phyloP scores from a whole-genome alignment of 129 eudicot species.

The Escallonia rubra region DNA sequence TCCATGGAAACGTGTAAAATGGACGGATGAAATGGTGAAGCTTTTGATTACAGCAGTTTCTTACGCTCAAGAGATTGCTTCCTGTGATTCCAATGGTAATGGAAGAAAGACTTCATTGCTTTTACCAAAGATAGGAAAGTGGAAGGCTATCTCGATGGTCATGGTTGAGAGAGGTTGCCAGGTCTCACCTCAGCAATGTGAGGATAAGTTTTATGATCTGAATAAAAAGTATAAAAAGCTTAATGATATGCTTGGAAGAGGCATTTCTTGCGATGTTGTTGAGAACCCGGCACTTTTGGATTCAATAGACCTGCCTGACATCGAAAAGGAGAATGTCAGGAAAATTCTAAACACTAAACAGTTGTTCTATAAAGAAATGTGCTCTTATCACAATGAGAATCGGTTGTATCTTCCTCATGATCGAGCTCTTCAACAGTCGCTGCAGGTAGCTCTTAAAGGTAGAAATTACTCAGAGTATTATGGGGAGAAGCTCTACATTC shows the following conservation, averaged over 20 bases:
- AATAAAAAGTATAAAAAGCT: background rate
- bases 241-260: background rate
- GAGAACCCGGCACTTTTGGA: background rate
- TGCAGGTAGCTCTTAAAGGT: conserved; percentile 11
- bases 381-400: background rate
- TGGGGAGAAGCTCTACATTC: background rate
- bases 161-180: conserved; percentile 1
- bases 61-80: background rate
- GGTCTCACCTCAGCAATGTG: conserved; percentile 8
- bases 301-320: background rate
- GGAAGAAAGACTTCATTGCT: background rate
- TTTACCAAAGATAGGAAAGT: background rate
- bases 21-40: conserved; percentile 21
- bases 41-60: conserved; percentile 13
- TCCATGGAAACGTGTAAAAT: background rate
- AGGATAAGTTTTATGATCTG: background rate
- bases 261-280: background rate
- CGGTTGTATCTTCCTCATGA: conserved; percentile 16
- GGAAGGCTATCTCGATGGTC: conserved; percentile 3
- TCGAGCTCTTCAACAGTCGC: background rate
- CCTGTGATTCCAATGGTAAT: background rate
- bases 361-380: conserved; percentile 1
- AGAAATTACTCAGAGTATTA: background rate
- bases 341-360: background rate
- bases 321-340: background rate